These are phyloP conservation scores for Cerrena zonata DNA, from an alignment of 1,284 basidiomycete genomes.

Conservation along the genomic window DNA sequence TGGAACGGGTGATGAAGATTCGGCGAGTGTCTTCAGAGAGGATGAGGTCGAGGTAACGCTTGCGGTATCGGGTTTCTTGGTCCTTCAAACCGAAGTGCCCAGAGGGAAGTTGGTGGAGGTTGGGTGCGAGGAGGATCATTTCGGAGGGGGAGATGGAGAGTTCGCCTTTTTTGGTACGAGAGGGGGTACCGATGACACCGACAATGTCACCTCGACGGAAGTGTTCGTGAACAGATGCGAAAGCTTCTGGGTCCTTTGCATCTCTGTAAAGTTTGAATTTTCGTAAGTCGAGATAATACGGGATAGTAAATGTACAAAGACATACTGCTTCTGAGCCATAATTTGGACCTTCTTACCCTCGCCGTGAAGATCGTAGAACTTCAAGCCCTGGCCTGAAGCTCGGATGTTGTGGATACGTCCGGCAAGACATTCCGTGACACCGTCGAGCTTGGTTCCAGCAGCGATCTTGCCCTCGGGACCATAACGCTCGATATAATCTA, in stretches of 20 bases:
- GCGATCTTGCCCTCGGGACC: constrained; percentile 67
- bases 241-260: constrained; percentile 63
- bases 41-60: constrained; percentile 98
- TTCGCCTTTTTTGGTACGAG: constrained; percentile 94
- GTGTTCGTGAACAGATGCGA: constrained; percentile 72
- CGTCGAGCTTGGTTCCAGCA: constrained; percentile 55
- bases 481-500: constrained; percentile 73
- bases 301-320: constrained; percentile 13
- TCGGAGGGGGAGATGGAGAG: constrained; percentile 82
- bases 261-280: constrained; percentile 44
- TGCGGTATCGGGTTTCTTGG: constrained; percentile 94
- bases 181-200: constrained; percentile 84
- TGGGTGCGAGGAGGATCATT: constrained; percentile 89
- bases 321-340: constrained; percentile 85
- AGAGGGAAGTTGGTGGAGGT: constrained; percentile 92
- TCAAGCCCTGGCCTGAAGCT: constrained; percentile 76
- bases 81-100: constrained; percentile 90
- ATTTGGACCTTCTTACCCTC: constrained; percentile 95
- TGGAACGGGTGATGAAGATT: constrained; percentile 85
- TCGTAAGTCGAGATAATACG: not conserved
- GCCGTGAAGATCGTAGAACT: constrained; percentile 91
- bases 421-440: constrained; percentile 59
- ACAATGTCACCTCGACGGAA: constrained; percentile 96
- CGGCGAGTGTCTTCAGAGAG: constrained; percentile 87
- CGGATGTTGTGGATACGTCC: constrained; percentile 92